Base-by-base conservation (phyloP, 2,329 filamentous ascomycete species). In the Diplodia mutila region DNA sequence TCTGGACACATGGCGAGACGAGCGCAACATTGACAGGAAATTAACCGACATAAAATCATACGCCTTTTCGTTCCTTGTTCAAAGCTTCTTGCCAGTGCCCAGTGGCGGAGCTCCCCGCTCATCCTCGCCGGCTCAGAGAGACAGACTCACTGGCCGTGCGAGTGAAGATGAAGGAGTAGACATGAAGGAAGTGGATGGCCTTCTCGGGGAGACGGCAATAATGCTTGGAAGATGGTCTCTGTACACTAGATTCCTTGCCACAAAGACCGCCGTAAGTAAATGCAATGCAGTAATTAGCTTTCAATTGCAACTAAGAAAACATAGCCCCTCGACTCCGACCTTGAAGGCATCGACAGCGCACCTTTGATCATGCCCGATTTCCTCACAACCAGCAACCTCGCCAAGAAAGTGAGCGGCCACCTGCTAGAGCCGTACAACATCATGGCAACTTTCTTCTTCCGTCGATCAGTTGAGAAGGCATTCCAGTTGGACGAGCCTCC, bases 31-130 rank as follows among this genome's bases (percentile, higher is more conserved):
- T 57, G 91, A 94, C 75, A 88, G 94, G 73, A 92, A 91, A 75
- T 83, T 99, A 69, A 98, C 92, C 2, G 95, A 99, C 75, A 92
- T 97, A 78, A 98, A 96, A 81, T 97, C 94, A 66, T 99, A 99
- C 76, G 94, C 95, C 0, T 99, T 97, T 78, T 97, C 94, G 0
- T 99, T 99, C 76, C 82, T 99, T 53, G 94, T 98, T 0, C 94
- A 97, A 79, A 97, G 94, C 80, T 97, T 97, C 77, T 78, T 97
- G 55, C 89, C 92, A 0, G 84, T 86, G 34, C 90, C 92, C 68
- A 90, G 90, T 69, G 83, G 87, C 6, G 78, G 80, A 8, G 79
- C 84, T 12, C 86, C 90, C 2, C 87, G 92, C 53, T 87, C 92
- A 46, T 90, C 86, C 70, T 97, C 94, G 1, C 94, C 94, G 1